Conservation (phyloP, 495 filamentous ascomycete species). For the Zalerion maritima region DNA sequence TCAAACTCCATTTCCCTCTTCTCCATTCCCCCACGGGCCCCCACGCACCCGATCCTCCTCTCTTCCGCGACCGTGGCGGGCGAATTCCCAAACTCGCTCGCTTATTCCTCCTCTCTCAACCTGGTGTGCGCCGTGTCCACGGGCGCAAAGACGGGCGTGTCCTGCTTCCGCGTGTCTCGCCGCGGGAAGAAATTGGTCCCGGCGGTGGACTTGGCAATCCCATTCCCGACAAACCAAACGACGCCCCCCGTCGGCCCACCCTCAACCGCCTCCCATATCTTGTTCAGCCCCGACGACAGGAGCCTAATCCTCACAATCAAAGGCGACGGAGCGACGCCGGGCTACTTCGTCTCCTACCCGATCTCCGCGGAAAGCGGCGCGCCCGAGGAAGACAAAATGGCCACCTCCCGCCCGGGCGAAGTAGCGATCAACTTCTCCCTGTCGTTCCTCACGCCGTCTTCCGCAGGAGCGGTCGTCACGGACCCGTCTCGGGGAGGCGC, state of each 20-base stretch:
- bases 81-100: slow-evolving; percentile 15
- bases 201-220: slow-evolving; percentile 8
- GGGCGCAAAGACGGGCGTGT: slow-evolving; percentile 11
- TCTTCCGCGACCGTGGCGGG: slow-evolving; percentile 11
- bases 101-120: slow-evolving; percentile 12
- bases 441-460: slow-evolving; percentile 12
- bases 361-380: slow-evolving; percentile 3
- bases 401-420: slow-evolving; percentile 7
- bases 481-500: slow-evolving; percentile 15
- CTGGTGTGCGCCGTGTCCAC: slow-evolving; percentile 17
- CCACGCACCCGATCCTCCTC: slow-evolving; percentile 13
- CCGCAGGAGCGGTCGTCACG: slow-evolving; percentile 10
- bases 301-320: slow-evolving; percentile 16
- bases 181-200: slow-evolving; percentile 8
- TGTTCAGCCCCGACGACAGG: slow-evolving; percentile 16
- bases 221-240: slow-evolving; percentile 12
- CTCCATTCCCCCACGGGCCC: slow-evolving; percentile 10
- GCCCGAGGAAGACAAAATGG: slow-evolving; percentile 5
- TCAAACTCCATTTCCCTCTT: slow-evolving; percentile 19
- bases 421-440: slow-evolving; percentile 13
- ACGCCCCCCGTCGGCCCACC: slow-evolving; percentile 12
- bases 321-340: slow-evolving; percentile 10
- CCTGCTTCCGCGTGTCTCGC: slow-evolving; percentile 14
- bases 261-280: slow-evolving; percentile 12
- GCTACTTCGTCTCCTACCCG: slow-evolving; percentile 14